phyloP scores from a whole-genome alignment of 2,329 filamentous ascomycete species.

The Monosporascus sp. region DNA sequence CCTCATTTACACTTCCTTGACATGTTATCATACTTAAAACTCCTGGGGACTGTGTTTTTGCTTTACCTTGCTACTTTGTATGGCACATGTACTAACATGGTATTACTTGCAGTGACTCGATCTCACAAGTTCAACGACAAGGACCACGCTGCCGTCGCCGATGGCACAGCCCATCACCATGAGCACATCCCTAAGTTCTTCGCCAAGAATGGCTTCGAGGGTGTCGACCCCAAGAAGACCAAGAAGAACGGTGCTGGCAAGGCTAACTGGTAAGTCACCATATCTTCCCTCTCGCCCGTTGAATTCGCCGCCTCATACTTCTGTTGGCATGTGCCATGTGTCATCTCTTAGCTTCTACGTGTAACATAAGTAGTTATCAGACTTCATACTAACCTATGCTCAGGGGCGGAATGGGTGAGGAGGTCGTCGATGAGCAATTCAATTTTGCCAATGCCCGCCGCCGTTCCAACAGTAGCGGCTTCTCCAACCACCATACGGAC shows the following conservation, averaged over 20 bases:
- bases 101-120: conserved; percentile 73
- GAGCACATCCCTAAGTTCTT: conserved; percentile 89
- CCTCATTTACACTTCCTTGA: no score
- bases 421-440: conserved; percentile 79
- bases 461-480: conserved; percentile 83
- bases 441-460: conserved; percentile 81
- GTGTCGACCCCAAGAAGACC: conserved; percentile 81
- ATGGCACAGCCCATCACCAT: conserved; percentile 63
- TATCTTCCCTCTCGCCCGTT: neutral
- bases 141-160: conserved; percentile 74
- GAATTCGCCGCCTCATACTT: neutral
- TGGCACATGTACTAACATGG: no score
- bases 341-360: no score
- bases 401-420: conserved; percentile 81
- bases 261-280: conserved; percentile 76
- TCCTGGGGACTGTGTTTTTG: no score
- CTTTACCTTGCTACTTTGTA: no score
- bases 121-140: conserved; percentile 95
- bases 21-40: no score
- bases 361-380: neutral
- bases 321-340: no score
- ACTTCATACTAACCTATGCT: conserved; percentile 12
- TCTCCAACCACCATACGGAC: conserved; percentile 63
- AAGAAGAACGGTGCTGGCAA: conserved; percentile 96
- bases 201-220: conserved; percentile 76